Conservation (phyloP, 768 basidiomycete species). For the Kwoniella botswanensis region DNA sequence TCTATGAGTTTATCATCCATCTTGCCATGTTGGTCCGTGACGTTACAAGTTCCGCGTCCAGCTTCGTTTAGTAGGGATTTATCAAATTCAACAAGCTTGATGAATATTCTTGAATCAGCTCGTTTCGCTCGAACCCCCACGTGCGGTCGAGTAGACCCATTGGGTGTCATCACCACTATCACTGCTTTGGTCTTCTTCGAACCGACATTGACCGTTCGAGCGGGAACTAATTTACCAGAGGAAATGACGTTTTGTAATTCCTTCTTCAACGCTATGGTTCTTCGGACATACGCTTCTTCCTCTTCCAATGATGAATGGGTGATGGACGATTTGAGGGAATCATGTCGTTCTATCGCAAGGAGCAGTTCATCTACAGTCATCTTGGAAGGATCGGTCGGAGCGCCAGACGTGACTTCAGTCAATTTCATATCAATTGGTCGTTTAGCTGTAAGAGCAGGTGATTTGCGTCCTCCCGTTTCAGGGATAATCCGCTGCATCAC, state of each 20-base stretch:
- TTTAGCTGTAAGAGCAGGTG: constrained; percentile 53
- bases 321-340: constrained; percentile 34
- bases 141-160: constrained; percentile 49
- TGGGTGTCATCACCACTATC: constrained; percentile 53
- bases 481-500: constrained; percentile 25
- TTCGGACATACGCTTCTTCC: constrained; percentile 51
- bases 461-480: constrained; percentile 32
- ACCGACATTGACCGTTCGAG: constrained; percentile 35
- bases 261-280: constrained; percentile 42
- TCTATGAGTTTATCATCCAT: constrained; percentile 10
- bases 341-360: constrained; percentile 46
- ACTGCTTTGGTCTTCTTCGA: constrained; percentile 35
- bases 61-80: constrained; percentile 23
- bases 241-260: constrained; percentile 46
- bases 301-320: constrained; percentile 39
- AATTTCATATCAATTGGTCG: constrained; percentile 38
- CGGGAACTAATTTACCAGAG: constrained; percentile 43
- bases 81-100: constrained; percentile 52
- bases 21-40: neutral
- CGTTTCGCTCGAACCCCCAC: constrained; percentile 45
- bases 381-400: constrained; percentile 39
- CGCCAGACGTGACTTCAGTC: neutral
- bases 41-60: constrained; percentile 3
- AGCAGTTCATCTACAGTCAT: constrained; percentile 52
- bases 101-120: constrained; percentile 54